A percentile compares a stretch with the other conserved stretches of the same genome.
phyloP scores from a whole-genome alignment of 257 asterid species.

The Penstemon barbatus region DNA sequence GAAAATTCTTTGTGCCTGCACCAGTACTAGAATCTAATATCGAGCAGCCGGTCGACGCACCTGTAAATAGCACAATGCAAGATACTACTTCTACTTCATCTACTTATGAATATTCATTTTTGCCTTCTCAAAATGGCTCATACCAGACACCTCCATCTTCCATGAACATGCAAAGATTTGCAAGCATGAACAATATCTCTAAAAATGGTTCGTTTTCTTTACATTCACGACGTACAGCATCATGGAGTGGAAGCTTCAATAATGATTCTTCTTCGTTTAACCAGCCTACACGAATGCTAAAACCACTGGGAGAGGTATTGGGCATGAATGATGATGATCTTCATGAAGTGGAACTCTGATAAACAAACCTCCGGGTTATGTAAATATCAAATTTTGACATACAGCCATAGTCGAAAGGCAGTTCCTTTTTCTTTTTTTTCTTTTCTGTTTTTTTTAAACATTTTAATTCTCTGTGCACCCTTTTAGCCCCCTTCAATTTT shows the following conservation, averaged over 20 bases:
- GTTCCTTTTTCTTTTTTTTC: background rate
- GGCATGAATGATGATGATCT: conserved; percentile 77
- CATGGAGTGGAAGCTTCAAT: conserved; percentile 85
- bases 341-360: conserved; percentile 90
- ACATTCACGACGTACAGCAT: conserved; percentile 70
- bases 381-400: conserved; percentile 53
- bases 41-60: conserved; percentile 43
- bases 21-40: conserved; percentile 35
- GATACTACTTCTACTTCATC: conserved; percentile 24
- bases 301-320: conserved; percentile 58
- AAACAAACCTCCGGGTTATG: conserved; percentile 34
- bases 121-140: conserved; percentile 41
- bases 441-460: background rate
- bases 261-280: conserved; percentile 25
- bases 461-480: background rate
- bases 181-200: conserved; percentile 72
- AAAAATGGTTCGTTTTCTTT: conserved; percentile 40
- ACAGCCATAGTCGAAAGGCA: conserved; percentile 30
- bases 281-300: conserved; percentile 38
- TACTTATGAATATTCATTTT: conserved; percentile 33
- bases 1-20: conserved; percentile 79
- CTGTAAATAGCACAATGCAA: conserved; percentile 31
- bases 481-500: background rate
- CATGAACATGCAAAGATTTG: conserved; percentile 55
- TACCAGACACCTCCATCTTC: conserved; percentile 40